A percentile compares a stretch with the other conserved stretches of the same genome.
phyloP scores from a whole-genome alignment of 306 rosid species.

The Oxytropis ochrocephala region DNA sequence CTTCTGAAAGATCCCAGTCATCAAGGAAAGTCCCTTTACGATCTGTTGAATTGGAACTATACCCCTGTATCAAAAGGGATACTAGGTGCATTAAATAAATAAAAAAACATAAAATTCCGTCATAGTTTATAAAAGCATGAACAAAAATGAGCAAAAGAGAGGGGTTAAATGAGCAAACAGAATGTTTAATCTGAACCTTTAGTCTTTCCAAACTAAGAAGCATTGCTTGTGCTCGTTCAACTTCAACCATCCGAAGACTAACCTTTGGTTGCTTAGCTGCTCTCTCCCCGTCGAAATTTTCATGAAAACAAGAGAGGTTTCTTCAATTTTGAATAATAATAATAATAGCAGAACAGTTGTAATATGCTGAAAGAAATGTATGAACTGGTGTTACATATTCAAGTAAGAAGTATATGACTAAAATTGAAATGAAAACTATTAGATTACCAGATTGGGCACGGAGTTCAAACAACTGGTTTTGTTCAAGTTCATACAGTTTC shows the following conservation, averaged over 20 bases:
- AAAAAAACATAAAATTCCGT: constrained; percentile 4
- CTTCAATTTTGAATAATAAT: no score
- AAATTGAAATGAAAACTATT: constrained; percentile 11
- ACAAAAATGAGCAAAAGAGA: neutral
- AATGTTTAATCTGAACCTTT: constrained; percentile 29
- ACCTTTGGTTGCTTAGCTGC: constrained; percentile 94
- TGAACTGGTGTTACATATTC: constrained; percentile 11
- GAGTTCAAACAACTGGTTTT: constrained; percentile 87
- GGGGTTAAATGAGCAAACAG: constrained; percentile 2
- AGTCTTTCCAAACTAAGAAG: constrained; percentile 49
- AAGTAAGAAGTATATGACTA: constrained; percentile 1
- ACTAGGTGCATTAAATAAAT: constrained; percentile 9
- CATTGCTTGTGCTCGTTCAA: constrained; percentile 46
- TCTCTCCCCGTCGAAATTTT: constrained; percentile 58
- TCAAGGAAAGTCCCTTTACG: constrained; percentile 68
- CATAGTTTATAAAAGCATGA: neutral
- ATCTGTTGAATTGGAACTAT: constrained; percentile 81
- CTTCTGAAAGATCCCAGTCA: constrained; percentile 96
- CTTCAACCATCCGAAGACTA: constrained; percentile 59
- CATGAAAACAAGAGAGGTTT: neutral
- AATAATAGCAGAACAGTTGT: no score
- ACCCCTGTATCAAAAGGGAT: constrained; percentile 56
- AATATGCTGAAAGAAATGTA: no score
- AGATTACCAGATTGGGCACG: constrained; percentile 89
- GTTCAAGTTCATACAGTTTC: constrained; percentile 90